These are phyloP conservation scores for Niveomyces coronatus DNA, from an alignment of 2,329 filamentous ascomycete species.

Conservation along the genomic window DNA sequence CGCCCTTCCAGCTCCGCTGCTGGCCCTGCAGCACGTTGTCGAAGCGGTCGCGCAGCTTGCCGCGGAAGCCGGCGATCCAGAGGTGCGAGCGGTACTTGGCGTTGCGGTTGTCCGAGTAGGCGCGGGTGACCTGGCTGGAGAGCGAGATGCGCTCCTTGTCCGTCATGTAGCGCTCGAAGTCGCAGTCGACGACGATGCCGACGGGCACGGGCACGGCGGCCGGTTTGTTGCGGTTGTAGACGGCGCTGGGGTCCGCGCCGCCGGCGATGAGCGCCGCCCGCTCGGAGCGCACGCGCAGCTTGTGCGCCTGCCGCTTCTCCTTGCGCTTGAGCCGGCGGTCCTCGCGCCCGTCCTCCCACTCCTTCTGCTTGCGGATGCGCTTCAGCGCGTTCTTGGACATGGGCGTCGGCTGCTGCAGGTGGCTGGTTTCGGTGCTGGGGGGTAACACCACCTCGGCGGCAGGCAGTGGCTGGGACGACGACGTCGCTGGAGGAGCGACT, in stretches of 20 bases:
- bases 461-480: constrained; percentile 1
- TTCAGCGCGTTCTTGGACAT: constrained; percentile 84
- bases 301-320: constrained; percentile 40
- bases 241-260: constrained; percentile 30
- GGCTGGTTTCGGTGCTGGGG: not conserved
- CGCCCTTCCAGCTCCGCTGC: constrained; percentile 70
- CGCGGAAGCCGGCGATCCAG: constrained; percentile 67
- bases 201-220: constrained; percentile 54
- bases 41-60: constrained; percentile 66
- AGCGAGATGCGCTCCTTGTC: constrained; percentile 80
- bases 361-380: constrained; percentile 59
- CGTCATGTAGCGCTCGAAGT: constrained; percentile 83
- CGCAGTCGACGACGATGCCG: constrained; percentile 78
- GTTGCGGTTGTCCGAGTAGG: constrained; percentile 78
- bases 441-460: not conserved
- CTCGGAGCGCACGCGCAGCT: constrained; percentile 38
- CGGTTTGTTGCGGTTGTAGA: constrained; percentile 25
- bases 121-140: constrained; percentile 71
- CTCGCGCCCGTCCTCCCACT: constrained; percentile 65
- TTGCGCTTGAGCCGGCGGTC: constrained; percentile 44
- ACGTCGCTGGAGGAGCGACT: constrained; percentile 1
- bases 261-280: constrained; percentile 39
- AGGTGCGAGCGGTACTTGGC: constrained; percentile 60
- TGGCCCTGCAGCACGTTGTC: constrained; percentile 62
- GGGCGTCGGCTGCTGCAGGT: constrained; percentile 10